These are phyloP conservation scores for Diatrype stigma DNA, from an alignment of 2,329 filamentous ascomycete species.

Conservation along the genomic window DNA sequence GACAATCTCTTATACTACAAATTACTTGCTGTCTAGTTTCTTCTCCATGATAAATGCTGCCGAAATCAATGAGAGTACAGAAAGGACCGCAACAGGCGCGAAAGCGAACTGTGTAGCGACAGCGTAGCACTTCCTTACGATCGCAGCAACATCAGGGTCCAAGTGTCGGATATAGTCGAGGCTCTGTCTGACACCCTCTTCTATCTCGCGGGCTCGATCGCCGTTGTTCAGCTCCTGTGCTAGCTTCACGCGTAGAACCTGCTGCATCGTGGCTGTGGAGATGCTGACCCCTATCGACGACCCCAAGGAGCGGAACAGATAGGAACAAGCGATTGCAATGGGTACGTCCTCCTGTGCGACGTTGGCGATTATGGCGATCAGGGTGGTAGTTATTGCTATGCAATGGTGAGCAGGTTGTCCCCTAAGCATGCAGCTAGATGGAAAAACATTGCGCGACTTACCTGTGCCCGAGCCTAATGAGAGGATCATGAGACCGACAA, in stretches of 20 bases:
- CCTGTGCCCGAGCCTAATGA: conserved; percentile 35
- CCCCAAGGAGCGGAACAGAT: conserved; percentile 76
- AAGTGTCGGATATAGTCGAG: conserved; percentile 65
- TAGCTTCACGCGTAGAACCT: conserved; percentile 57
- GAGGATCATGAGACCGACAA: conserved; percentile 52
- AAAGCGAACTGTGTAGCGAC: conserved; percentile 38
- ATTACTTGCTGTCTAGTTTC: conserved; percentile 33
- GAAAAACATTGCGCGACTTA: conserved; percentile 16
- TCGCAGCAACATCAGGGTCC: conserved; percentile 51
- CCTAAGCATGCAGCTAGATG: not conserved
- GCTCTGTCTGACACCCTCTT: conserved; percentile 64
- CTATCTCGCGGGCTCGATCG: conserved; percentile 60
- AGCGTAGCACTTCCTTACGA: conserved; percentile 66
- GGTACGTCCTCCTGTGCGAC: conserved; percentile 64
- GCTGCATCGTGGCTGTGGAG: conserved; percentile 67
- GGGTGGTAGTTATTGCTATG: conserved; percentile 64
- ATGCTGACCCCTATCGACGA: conserved; percentile 72
- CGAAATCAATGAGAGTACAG: conserved; percentile 34
- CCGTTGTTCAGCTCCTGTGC: conserved; percentile 48
- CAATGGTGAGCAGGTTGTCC: conserved; percentile 40
- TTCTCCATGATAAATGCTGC: conserved; percentile 55
- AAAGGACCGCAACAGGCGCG: conserved; percentile 33
- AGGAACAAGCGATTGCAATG: conserved; percentile 72
- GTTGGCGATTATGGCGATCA: conserved; percentile 70
- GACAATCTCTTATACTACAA: too few relatives aligned